Evolutionary conservation across 257 asterid genomes (phyloP).

Genomic region (Handroanthus guayacan): DNA sequence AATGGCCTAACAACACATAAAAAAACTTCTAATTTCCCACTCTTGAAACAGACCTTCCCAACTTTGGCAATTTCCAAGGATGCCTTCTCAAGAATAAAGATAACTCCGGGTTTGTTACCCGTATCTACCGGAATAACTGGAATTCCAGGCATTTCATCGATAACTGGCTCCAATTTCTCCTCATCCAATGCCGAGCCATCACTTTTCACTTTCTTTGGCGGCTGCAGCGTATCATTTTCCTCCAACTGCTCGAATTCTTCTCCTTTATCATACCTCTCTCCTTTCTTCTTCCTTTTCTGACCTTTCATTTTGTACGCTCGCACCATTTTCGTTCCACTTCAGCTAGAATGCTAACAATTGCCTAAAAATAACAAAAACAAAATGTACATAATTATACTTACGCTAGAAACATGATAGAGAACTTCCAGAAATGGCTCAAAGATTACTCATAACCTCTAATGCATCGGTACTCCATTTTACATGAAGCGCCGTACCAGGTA

Average conservation of each 20-base stretch:
- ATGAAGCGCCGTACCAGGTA: no score
- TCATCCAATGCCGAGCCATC: slow-evolving; percentile 41
- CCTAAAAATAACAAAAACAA: slow-evolving; percentile 8
- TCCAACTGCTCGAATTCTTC: slow-evolving; percentile 41
- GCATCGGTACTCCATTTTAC: not conserved
- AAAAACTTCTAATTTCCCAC: slow-evolving; percentile 6
- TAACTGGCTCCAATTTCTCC: slow-evolving; percentile 48
- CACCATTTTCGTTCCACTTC: slow-evolving; percentile 44
- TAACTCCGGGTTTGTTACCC: slow-evolving; percentile 58
- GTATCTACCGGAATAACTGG: slow-evolving; percentile 57
- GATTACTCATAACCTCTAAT: not conserved
- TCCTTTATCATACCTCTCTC: slow-evolving; percentile 53
- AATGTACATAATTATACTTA: not conserved
- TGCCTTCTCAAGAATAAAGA: slow-evolving; percentile 85
- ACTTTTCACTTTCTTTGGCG: slow-evolving; percentile 49
- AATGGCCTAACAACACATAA: not conserved
- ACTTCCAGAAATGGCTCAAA: not conserved
- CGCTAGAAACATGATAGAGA: not conserved
- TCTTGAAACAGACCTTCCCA: slow-evolving; percentile 69
- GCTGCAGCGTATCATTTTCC: slow-evolving; percentile 2
- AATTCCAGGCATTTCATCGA: slow-evolving; percentile 66
- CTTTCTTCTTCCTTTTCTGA: slow-evolving; percentile 61
- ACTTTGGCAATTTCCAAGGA: slow-evolving; percentile 89
- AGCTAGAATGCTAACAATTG: slow-evolving; percentile 15
- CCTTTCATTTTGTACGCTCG: slow-evolving; percentile 59